Conservation (phyloP, 202 grass and related monocot genomes). For the Schoenoplectus tabernaemontani region DNA sequence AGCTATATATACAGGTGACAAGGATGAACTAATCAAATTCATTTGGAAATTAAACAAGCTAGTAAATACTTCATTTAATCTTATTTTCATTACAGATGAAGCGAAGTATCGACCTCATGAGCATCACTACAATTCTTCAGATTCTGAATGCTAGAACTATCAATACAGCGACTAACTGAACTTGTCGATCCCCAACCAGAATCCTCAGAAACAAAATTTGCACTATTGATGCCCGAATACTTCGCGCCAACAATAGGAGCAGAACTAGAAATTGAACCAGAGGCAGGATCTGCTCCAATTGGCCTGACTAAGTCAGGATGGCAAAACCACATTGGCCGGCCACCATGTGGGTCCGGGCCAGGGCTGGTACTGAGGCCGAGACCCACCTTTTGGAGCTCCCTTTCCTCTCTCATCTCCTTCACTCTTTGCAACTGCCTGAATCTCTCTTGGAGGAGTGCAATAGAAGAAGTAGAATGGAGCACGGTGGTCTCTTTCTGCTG, state of each 20-base stretch:
- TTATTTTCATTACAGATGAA: conserved; percentile 75
- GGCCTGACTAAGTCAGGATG: conserved; percentile 56
- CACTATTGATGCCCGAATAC: not conserved
- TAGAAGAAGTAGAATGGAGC: conserved; percentile 50
- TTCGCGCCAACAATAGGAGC: not conserved
- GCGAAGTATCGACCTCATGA: conserved; percentile 81
- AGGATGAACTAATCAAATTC: not conserved
- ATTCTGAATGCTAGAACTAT: conserved; percentile 40
- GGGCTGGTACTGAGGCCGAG: conserved; percentile 22
- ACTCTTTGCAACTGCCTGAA: conserved; percentile 81
- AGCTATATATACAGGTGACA: not conserved
- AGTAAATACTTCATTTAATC: conserved; percentile 27
- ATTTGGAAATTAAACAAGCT: not conserved
- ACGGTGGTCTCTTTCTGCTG: conserved; percentile 65
- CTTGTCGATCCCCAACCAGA: conserved; percentile 6
- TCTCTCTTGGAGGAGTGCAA: conserved; percentile 85
- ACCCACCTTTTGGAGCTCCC: conserved; percentile 47
- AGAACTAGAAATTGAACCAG: conserved; percentile 1
- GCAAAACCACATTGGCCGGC: conserved; percentile 58
- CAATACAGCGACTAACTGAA: not conserved
- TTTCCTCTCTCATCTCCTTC: conserved; percentile 91
- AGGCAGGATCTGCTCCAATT: conserved; percentile 29
- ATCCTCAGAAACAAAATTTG: conserved; percentile 10
- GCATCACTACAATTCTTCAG: conserved; percentile 47
- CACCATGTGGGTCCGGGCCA: not conserved